phyloP scores from a whole-genome alignment of 495 filamentous ascomycete genomes.

The Trichoderma asperelloides region DNA sequence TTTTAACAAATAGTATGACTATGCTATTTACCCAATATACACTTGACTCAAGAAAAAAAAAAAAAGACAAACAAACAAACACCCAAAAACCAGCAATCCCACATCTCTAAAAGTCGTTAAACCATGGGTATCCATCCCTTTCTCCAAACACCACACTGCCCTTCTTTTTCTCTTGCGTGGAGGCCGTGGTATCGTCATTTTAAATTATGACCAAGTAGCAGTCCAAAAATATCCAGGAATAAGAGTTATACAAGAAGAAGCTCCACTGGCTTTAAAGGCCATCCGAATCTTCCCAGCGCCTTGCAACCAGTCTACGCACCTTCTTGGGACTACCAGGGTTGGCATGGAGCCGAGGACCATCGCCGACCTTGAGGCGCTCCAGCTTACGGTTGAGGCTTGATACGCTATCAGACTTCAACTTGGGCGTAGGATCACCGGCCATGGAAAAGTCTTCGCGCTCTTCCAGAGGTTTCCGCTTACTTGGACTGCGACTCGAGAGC shows the following conservation, averaged over 20 bases:
- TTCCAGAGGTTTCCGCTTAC: slow-evolving; percentile 34
- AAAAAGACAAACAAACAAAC: neutral
- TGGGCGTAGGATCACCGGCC: slow-evolving; percentile 11
- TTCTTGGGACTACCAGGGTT: slow-evolving; percentile 16
- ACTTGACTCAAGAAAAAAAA: neutral
- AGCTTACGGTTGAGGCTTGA: slow-evolving; percentile 18
- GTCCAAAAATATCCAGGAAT: neutral
- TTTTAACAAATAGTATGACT: neutral
- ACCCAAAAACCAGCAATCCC: neutral
- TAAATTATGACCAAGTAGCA: neutral
- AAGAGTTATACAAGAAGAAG: neutral
- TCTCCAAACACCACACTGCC: neutral
- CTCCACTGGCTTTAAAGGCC: neutral
- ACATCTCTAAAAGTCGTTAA: neutral
- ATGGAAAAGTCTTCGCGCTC: slow-evolving; percentile 28
- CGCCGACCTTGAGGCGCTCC: slow-evolving; percentile 21
- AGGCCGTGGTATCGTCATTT: neutral
- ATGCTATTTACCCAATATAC: neutral
- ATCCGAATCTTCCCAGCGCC: slow-evolving; percentile 13
- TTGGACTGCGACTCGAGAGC: slow-evolving; percentile 29
- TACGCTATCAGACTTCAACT: slow-evolving; percentile 1
- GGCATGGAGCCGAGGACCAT: neutral
- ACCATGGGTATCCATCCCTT: neutral
- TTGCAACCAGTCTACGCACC: slow-evolving; percentile 17
- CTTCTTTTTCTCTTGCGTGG: neutral